Percentiles rank a stretch among this genome's conserved stretches.
phyloP scores from a whole-genome alignment of 768 basidiomycete genomes.

The Boletus sensibilis region DNA sequence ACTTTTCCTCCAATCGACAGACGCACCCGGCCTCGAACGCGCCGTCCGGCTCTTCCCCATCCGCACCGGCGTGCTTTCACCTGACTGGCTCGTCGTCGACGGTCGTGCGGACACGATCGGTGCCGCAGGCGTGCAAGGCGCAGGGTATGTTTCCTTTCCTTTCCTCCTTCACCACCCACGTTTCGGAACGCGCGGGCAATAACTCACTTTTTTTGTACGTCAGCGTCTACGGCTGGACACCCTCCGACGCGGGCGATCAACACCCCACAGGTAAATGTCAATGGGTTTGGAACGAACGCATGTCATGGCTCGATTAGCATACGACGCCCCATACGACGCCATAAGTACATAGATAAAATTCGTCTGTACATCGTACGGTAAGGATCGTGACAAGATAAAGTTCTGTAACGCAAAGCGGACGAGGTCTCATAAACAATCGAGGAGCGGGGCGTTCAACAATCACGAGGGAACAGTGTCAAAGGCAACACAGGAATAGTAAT shows the following conservation, averaged over 20 bases:
- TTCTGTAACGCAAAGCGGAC: constrained; percentile 2
- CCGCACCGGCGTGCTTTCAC: constrained; percentile 73
- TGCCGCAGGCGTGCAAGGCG: constrained; percentile 70
- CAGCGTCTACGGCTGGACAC: constrained; percentile 25
- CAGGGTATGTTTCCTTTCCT: constrained; percentile 55
- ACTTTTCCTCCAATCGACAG: constrained; percentile 62
- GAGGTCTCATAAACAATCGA: constrained; percentile 19
- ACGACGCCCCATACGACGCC: constrained; percentile 16
- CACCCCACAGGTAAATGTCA: constrained; percentile 34
- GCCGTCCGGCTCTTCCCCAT: constrained; percentile 75
- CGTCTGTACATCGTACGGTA: constrained; percentile 28
- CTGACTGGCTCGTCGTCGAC: constrained; percentile 75
- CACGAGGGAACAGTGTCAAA: constrained; percentile 14
- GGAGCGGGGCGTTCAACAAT: constrained; percentile 6
- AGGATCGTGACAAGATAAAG: constrained; percentile 30
- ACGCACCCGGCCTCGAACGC: constrained; percentile 60
- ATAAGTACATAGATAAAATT: constrained; percentile 27
- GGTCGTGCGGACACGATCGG: constrained; percentile 53
- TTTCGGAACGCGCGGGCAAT: too few relatives aligned
- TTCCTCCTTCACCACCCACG: neutral
- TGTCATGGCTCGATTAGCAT: constrained; percentile 51
- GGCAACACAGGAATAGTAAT: constrained; percentile 13
- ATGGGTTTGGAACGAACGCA: constrained; percentile 47
- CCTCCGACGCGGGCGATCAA: constrained; percentile 10
- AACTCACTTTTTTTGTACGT: neutral